Evolutionary conservation across 164 flowering plant species (phyloP).

Genomic region (Sextonia rubra): DNA sequence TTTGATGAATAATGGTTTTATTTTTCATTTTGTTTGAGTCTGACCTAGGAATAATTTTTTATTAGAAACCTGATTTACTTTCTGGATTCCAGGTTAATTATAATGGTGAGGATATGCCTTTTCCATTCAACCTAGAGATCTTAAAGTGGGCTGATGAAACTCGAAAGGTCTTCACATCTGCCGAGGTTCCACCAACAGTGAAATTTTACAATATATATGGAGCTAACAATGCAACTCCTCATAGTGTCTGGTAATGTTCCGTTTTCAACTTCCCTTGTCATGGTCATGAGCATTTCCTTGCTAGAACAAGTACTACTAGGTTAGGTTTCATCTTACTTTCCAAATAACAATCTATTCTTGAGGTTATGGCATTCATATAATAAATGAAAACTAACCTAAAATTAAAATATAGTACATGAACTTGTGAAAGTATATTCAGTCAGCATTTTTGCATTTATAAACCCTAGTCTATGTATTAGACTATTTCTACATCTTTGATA

Average conservation of each 20-base stretch:
- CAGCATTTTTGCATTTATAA: background rate
- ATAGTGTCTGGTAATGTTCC: slow-evolving; percentile 76
- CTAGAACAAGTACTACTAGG: too few relatives aligned
- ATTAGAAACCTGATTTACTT: background rate
- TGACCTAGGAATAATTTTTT: background rate
- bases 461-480: background rate
- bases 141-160: slow-evolving; percentile 86
- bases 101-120: slow-evolving; percentile 51
- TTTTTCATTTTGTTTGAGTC: background rate
- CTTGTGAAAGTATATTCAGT: too few relatives aligned
- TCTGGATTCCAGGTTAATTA: slow-evolving; percentile 47
- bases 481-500: background rate
- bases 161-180: slow-evolving; percentile 44
- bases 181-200: slow-evolving; percentile 73
- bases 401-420: background rate
- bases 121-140: slow-evolving; percentile 79
- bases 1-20: background rate
- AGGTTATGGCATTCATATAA: too few relatives aligned
- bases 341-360: background rate
- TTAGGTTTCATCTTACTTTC: too few relatives aligned
- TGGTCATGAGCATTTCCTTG: background rate
- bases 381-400: background rate
- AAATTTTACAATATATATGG: slow-evolving; percentile 97
- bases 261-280: background rate
- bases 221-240: slow-evolving; percentile 72